Percentiles rank a stretch among this genome's conserved stretches.
Evolutionary conservation across 75 land plant genomes (phyloP).

Genomic region (Adiantum capillusveneris): DNA sequence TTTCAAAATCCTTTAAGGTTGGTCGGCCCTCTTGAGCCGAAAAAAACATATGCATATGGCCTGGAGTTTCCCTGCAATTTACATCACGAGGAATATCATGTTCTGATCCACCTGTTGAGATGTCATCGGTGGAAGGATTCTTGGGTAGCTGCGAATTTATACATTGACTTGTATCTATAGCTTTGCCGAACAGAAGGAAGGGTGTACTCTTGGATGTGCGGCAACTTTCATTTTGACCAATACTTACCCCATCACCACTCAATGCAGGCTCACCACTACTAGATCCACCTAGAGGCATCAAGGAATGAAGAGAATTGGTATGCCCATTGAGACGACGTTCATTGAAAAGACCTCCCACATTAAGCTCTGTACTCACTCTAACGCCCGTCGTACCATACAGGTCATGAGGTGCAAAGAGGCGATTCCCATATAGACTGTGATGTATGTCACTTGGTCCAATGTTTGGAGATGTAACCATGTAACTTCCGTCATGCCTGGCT

Average conservation of each 20-base stretch:
- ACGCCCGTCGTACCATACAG: slow-evolving; percentile 3
- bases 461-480: slow-evolving; percentile 47
- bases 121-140: slow-evolving; percentile 31
- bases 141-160: slow-evolving; percentile 12
- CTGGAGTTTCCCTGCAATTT: slow-evolving; percentile 34
- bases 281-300: not conserved
- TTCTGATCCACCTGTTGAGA: too few species aligned
- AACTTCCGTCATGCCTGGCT: slow-evolving; percentile 88
- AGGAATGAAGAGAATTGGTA: not conserved
- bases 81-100: slow-evolving; percentile 28
- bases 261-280: slow-evolving; percentile 18
- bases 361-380: slow-evolving; percentile 23
- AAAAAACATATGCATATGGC: slow-evolving; percentile 10
- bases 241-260: not conserved
- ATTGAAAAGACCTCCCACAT: slow-evolving; percentile 8
- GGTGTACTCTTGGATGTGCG: slow-evolving; percentile 25
- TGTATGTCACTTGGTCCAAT: slow-evolving; percentile 47
- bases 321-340: not conserved
- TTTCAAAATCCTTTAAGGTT: not conserved
- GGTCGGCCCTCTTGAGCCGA: slow-evolving; percentile 2
- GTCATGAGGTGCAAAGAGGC: slow-evolving; percentile 16
- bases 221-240: slow-evolving; percentile 8
- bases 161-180: slow-evolving; percentile 49
- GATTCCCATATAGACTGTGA: slow-evolving; percentile 24
- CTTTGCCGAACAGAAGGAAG: slow-evolving; percentile 76